These are phyloP conservation scores for Gossypium arboreum DNA, from an alignment of 345 rosid genomes.

Conservation along the genomic window DNA sequence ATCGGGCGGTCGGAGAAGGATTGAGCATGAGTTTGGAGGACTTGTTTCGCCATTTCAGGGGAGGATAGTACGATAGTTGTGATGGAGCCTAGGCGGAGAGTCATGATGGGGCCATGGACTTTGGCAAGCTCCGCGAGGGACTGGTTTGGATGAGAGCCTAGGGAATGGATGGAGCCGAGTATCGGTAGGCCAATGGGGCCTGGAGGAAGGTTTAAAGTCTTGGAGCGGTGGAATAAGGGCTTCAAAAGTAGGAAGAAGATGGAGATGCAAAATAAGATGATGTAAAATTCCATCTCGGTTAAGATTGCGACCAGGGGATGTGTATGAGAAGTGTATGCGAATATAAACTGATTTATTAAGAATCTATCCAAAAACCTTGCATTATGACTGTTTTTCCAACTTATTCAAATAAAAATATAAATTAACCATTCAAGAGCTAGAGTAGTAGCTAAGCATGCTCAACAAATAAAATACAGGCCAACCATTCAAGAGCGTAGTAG, in stretches of 20 bases:
- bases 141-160: slow-evolving; percentile 23
- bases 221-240: not conserved
- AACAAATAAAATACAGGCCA: not conserved
- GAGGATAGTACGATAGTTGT: slow-evolving; percentile 32
- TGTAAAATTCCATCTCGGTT: not conserved
- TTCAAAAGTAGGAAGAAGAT: not conserved
- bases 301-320: not conserved
- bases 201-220: slow-evolving; percentile 3
- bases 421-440: no score
- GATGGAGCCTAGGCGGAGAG: slow-evolving; percentile 31
- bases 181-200: slow-evolving; percentile 16
- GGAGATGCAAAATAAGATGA: not conserved
- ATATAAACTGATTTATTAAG: not conserved
- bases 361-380: no score
- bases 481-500: not conserved
- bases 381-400: no score
- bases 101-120: slow-evolving; percentile 35
- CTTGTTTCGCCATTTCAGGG: slow-evolving; percentile 28
- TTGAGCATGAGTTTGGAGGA: slow-evolving; percentile 33
- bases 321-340: not conserved
- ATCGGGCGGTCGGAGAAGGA: slow-evolving; percentile 28
- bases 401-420: no score
- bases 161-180: slow-evolving; percentile 17
- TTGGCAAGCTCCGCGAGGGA: slow-evolving; percentile 34
- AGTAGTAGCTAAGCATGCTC: not conserved